Evolutionary conservation across 2,329 filamentous ascomycete species (phyloP).

Genomic region (Trichoderma brevicompactum): DNA sequence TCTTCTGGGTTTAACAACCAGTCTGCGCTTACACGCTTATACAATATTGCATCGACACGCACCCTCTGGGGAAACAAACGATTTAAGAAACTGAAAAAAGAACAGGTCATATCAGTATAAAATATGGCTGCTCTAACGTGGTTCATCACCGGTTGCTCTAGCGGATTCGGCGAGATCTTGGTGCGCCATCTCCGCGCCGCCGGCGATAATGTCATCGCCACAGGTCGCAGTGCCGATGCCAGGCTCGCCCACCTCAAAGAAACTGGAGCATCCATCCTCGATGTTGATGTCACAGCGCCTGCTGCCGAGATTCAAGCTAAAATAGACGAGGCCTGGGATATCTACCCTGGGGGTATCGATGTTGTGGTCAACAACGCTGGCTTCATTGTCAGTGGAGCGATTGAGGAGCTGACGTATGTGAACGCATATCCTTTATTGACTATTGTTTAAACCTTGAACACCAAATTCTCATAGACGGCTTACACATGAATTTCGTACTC

Average conservation of each 20-base stretch:
- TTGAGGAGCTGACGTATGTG: constrained; percentile 36
- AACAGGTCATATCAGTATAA: background rate
- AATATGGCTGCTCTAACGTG: constrained; percentile 35
- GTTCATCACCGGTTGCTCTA: constrained; percentile 51
- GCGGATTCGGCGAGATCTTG: constrained; percentile 47
- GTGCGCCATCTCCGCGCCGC: constrained; percentile 44
- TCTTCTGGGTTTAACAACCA: background rate
- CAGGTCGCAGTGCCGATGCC: constrained; percentile 43
- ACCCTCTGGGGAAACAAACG: background rate
- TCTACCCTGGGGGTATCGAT: constrained; percentile 40
- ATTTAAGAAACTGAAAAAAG: background rate
- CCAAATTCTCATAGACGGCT: background rate
- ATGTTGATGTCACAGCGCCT: constrained; percentile 31
- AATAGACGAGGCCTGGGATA: constrained; percentile 31
- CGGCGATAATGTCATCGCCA: constrained; percentile 49
- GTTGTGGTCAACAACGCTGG: constrained; percentile 48
- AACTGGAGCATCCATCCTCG: constrained; percentile 32
- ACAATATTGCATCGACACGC: background rate
- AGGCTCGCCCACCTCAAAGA: constrained; percentile 43
- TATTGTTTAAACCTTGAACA: background rate
- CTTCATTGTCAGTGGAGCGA: constrained; percentile 36
- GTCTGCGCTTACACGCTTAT: background rate
- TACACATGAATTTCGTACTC: background rate
- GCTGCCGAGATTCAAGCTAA: constrained; percentile 25
- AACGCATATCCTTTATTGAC: background rate